phyloP scores from a whole-genome alignment of 768 basidiomycete species.

The Psilocybe tampanensis region DNA sequence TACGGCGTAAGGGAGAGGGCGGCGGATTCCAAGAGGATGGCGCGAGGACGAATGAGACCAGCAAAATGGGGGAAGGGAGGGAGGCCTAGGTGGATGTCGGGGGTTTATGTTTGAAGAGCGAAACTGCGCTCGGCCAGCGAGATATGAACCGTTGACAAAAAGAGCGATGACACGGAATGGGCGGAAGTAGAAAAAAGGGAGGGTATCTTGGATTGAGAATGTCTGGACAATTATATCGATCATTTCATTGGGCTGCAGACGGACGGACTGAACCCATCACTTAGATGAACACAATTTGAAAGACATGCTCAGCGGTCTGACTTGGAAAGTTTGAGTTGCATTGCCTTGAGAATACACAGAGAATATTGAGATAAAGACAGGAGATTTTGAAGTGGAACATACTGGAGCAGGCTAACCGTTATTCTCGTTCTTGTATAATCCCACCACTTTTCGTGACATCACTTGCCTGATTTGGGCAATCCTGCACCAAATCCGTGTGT shows the following conservation, averaged over 20 bases:
- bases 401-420: not conserved
- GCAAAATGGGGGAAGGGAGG: constrained; percentile 1
- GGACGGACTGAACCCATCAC: not conserved
- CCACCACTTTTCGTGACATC: no score
- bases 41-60: constrained; percentile 5
- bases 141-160: constrained; percentile 18
- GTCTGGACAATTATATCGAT: constrained; percentile 13
- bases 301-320: constrained; percentile 2
- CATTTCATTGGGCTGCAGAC: constrained; percentile 4
- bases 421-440: no score
- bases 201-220: constrained; percentile 8
- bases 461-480: constrained; percentile 4
- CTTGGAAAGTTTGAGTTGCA: not conserved
- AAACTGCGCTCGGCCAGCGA: constrained; percentile 32
- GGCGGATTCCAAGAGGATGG: not conserved
- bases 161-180: constrained; percentile 17
- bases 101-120: not conserved
- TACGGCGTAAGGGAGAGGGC: not conserved
- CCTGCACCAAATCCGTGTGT: constrained; percentile 1
- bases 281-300: not conserved
- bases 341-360: no score
- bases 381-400: not conserved
- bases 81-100: not conserved
- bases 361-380: no score
- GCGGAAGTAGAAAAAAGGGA: constrained; percentile 18